Base-by-base conservation (phyloP, 371 early-diverging fungal genomes). In the Lichtheimia ornata region DNA sequence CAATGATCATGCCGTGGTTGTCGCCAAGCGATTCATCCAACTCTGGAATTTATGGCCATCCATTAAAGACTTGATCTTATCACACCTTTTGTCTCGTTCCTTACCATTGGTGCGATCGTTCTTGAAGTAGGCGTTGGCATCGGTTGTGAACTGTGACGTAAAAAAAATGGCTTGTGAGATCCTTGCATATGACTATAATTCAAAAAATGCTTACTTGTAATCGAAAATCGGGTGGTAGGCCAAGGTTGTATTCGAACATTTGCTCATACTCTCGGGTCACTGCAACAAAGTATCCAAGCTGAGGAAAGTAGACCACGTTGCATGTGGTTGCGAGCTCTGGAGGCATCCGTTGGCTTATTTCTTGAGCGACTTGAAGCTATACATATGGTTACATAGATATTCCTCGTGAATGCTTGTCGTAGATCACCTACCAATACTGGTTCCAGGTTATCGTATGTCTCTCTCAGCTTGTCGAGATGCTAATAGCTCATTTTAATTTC, bases 291-390 rank as follows among this genome's bases (percentile, higher is more conserved):
- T 87, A 93, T 1, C 94, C 94, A 3, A 94, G 79, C 72, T 90
- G 88, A 4, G 94, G 94, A 67, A 92, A 92, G 64, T 94, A 94
- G 6, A 94, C 84, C 5, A 93, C 91, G 56, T 90, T 90, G 53
- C 91, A 62, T 0, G 75, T 62, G 5, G 72, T 64, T 0, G 82
- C 75, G 53, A 85, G 70, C 15, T 75, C 69, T 9, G 67, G 52
- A 0, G 89, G 88, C 6, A 92, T 67, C 2, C 61, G 67, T 9
- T 53, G 45, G 18, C 78, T 77, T 13, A 92, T 82, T 20, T 86
- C 82, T 44, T 74, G 72, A 2, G 91, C 91, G 0, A 88, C 84
- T 49, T 82, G 66, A 0, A 84, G 79, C 85, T 90, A 54, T 4
- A 28, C 7, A 1, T 35, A 9, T 6, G 18, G 5, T 52, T 5